phyloP scores from a whole-genome alignment of 2,329 filamentous ascomycete genomes.

The Ilyonectria destructans region DNA sequence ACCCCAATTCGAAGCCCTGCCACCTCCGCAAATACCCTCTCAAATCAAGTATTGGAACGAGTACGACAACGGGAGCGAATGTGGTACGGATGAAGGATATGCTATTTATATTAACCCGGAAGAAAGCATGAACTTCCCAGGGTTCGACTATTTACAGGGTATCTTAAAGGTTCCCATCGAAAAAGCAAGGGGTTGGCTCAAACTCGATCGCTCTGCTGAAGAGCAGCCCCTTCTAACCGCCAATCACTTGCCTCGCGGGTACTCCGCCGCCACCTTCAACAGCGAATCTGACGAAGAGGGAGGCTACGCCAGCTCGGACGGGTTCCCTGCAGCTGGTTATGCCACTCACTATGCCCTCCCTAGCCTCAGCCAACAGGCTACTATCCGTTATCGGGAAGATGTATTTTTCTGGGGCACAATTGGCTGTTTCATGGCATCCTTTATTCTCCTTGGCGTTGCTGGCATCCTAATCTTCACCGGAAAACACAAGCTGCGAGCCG shows the following conservation, averaged over 20 bases:
- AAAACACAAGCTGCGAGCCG: conserved; percentile 76
- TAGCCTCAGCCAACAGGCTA: conserved; percentile 66
- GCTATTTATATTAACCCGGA: conserved; percentile 84
- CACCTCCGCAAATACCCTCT: conserved; percentile 49
- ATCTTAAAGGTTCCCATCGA: conserved; percentile 67
- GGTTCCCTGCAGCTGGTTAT: conserved; percentile 67
- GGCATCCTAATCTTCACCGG: conserved; percentile 79
- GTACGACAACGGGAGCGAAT: conserved; percentile 86
- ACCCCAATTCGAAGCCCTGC: conserved; percentile 52
- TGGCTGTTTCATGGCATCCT: conserved; percentile 71
- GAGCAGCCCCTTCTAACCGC: conserved; percentile 51
- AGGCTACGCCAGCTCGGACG: conserved; percentile 69
- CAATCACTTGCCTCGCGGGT: conserved; percentile 47
- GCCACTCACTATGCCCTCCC: conserved; percentile 70
- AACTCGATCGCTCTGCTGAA: conserved; percentile 49
- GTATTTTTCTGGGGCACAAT: conserved; percentile 70
- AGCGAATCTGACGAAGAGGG: conserved; percentile 63
- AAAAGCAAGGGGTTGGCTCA: conserved; percentile 69
- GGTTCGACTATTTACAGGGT: conserved; percentile 72
- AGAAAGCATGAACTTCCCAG: conserved; percentile 72
- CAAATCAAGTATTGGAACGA: conserved; percentile 84
- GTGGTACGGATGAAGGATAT: conserved; percentile 73
- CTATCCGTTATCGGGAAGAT: conserved; percentile 67
- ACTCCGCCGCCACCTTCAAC: conserved; percentile 50
- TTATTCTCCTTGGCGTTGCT: conserved; percentile 76